Evolutionary conservation across 331 rosid genomes (phyloP).

Genomic region (Dryas integrifolia): DNA sequence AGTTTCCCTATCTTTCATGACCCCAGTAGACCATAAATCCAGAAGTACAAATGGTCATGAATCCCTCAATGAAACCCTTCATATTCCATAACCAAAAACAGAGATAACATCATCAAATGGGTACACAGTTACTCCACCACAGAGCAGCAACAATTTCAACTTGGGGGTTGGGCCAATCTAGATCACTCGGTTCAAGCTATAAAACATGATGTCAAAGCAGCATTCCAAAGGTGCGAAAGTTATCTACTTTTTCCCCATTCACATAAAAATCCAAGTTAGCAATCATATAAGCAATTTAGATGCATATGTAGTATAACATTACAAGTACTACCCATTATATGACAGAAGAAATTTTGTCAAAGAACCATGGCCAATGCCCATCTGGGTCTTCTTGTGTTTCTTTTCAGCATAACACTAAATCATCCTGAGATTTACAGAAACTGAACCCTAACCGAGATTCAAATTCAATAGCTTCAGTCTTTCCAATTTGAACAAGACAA

Average conservation of each 20-base stretch:
- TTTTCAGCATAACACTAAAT: background rate
- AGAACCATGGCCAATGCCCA: background rate
- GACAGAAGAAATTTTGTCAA: background rate
- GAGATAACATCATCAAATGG: background rate
- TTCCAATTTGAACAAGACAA: background rate
- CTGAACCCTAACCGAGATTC: background rate
- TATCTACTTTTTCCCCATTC: background rate
- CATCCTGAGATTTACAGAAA: background rate
- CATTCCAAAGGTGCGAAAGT: background rate
- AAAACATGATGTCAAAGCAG: background rate
- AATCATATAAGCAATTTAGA: background rate
- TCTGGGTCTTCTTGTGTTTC: background rate
- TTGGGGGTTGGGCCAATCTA: background rate
- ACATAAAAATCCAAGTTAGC: constrained; percentile 1
- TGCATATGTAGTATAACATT: background rate
- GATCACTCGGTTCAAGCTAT: background rate
- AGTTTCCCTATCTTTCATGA: background rate
- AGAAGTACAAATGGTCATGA: background rate
- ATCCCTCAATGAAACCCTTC: background rate
- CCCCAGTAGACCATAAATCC: background rate
- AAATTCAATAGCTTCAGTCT: background rate
- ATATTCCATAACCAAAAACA: background rate
- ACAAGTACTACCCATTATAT: background rate
- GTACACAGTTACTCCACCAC: background rate
- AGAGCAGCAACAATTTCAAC: background rate